Evolutionary conservation across 2,329 filamentous ascomycete species (phyloP), one percentile per base, ranked within the genome.

Genomic region (Diplodia seriata): DNA sequence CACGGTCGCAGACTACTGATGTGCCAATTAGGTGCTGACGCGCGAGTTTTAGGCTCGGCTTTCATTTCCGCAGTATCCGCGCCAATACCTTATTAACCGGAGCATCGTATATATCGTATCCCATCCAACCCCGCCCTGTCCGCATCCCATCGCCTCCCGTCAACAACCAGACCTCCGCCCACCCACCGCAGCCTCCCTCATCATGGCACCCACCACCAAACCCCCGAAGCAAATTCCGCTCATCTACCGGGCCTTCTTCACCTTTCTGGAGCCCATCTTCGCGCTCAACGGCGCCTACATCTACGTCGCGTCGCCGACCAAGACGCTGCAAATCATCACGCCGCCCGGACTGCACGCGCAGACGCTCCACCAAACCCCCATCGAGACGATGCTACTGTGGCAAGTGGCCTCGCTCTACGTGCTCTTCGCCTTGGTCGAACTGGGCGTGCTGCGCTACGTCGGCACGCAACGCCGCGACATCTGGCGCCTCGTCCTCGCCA

Each of bases 191-290:
- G 5, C 31, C 31, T 7, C 31, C 1, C 12, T 1, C 43, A 51
- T 9, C 11, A 63, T 63, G 59, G 59, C 59, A 9, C 59, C 59
- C 23, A 50, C 40, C 18, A n/a, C n/a, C 18, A 47, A 43, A 12
- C 15, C 23, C 18, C 18, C 59, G 15, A 50, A 49, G 8, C 26
- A 9, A 3, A 70, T 71, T n/a, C 70, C 69, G 18, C 43, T 69
- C 63, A 69, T 73, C 68, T 76, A 74, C 69, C 72, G 70, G 57
- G 20, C 74, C 31, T 76, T 74, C 71, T 75, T 76, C 69, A 74
- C 71, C 18, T 72, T 61, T 7, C n/a, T 75, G 26, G 74, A 76
- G 54, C 73, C 74, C 18, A 33, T 75, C 36, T 73, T 75, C 62
- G 74, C 71, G 64, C 54, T 72, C 43, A 74, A 70, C 70, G 74